phyloP scores from a whole-genome alignment of 2,329 filamentous ascomycete species.

The Fusarium oligoseptatum region DNA sequence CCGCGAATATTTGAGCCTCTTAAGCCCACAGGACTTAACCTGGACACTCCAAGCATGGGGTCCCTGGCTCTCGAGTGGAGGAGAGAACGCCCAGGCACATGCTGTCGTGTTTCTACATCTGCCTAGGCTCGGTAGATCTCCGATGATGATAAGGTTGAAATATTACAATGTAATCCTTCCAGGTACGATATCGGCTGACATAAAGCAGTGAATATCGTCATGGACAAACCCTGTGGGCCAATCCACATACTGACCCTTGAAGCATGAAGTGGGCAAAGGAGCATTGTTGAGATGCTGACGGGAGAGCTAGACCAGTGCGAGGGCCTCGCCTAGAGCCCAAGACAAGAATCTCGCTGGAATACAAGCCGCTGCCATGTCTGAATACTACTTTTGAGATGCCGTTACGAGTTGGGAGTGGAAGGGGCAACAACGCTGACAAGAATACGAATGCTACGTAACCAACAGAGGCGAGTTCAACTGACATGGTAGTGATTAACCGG shows the following conservation, averaged over 20 bases:
- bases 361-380: neutral
- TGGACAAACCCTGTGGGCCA: no score
- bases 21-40: neutral
- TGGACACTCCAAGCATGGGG: neutral
- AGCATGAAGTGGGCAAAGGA: neutral
- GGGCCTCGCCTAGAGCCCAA: neutral
- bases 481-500: neutral
- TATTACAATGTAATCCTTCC: neutral
- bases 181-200: neutral
- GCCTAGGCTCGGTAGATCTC: neutral
- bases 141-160: neutral
- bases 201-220: neutral
- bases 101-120: neutral
- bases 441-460: neutral
- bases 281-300: neutral
- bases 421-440: neutral
- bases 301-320: neutral
- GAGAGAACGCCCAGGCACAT: neutral
- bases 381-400: neutral
- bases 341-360: neutral
- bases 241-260: neutral
- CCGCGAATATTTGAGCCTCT: neutral
- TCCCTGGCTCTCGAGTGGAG: neutral
- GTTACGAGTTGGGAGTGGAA: neutral
- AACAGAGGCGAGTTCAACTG: neutral